Evolutionary conservation across 371 early-diverging fungal genomes (phyloP).

Genomic region (Mortierella sp.): DNA sequence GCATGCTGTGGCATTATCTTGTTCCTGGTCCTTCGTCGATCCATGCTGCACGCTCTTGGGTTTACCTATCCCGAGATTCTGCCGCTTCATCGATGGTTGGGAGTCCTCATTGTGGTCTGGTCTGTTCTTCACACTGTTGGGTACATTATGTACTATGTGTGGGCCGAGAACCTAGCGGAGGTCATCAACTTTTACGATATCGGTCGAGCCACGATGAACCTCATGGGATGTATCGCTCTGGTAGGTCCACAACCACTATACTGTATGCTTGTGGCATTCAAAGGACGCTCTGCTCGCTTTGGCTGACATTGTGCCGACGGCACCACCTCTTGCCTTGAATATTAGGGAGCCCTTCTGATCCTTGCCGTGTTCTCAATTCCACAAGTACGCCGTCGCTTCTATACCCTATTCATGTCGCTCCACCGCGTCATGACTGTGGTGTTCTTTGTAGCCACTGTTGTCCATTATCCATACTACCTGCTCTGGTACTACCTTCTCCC

Average conservation of each 20-base stretch:
- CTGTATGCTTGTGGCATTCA: no score
- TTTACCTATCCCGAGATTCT: conserved; percentile 51
- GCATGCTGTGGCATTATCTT: conserved; percentile 30
- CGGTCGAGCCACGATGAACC: conserved; percentile 31
- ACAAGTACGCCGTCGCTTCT: conserved; percentile 35
- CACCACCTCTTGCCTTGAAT: conserved; percentile 5
- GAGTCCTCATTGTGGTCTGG: conserved; percentile 41
- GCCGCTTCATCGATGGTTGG: conserved; percentile 52
- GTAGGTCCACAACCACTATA: conserved; percentile 30
- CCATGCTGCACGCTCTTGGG: conserved; percentile 52
- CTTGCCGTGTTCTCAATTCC: conserved; percentile 45
- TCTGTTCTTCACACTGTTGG: conserved; percentile 32
- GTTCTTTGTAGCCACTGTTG: conserved; percentile 33
- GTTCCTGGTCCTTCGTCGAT: conserved; percentile 49
- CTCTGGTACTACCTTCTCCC: conserved; percentile 52
- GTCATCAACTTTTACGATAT: conserved; percentile 31
- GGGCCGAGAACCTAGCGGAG: conserved; percentile 8
- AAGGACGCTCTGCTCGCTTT: no score
- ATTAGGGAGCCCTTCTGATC: conserved; percentile 29
- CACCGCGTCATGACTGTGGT: conserved; percentile 41
- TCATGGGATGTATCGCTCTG: conserved; percentile 45
- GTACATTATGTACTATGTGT: conserved; percentile 30
- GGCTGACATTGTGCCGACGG: conserved; percentile 15
- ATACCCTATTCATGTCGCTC: conserved; percentile 25
- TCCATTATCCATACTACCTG: conserved; percentile 41